Percentiles rank a stretch among this genome's conserved stretches.
Evolutionary conservation across 257 asterid species (phyloP).

Genomic region (Fraxinus anomala): DNA sequence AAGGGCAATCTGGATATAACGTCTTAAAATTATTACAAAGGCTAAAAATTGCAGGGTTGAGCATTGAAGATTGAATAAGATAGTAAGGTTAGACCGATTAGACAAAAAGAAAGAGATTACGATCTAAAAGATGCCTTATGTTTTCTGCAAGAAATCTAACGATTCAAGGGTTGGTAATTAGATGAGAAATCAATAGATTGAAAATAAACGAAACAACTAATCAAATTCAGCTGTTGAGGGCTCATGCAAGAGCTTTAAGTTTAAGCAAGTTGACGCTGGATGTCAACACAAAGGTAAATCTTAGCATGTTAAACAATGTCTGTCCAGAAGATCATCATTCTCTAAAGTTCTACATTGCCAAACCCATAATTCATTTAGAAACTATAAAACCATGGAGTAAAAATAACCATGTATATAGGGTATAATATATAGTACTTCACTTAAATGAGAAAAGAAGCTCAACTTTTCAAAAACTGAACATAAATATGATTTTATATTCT

Average conservation of each 20-base stretch:
- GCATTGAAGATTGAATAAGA: neutral
- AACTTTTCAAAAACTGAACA: neutral
- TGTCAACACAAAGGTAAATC: neutral
- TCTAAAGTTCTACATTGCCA: neutral
- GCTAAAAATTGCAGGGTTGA: neutral
- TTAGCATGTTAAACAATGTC: neutral
- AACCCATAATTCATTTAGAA: neutral
- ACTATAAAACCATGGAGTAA: neutral
- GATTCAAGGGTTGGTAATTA: neutral
- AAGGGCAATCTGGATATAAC: neutral
- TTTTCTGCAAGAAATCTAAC: neutral
- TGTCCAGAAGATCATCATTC: neutral
- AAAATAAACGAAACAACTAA: too few relatives aligned
- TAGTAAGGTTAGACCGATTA: neutral
- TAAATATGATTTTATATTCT: neutral
- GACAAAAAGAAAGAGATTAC: neutral
- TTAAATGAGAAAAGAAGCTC: neutral
- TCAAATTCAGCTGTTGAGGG: neutral
- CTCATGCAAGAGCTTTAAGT: neutral
- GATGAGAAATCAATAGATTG: neutral
- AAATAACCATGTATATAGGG: too few relatives aligned
- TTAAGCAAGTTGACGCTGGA: neutral
- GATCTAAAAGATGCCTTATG: neutral
- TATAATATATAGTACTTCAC: neutral
- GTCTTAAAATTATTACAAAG: neutral